phyloP scores from a whole-genome alignment of 2,329 filamentous ascomycete genomes.

The Cytospora paraplurivora region DNA sequence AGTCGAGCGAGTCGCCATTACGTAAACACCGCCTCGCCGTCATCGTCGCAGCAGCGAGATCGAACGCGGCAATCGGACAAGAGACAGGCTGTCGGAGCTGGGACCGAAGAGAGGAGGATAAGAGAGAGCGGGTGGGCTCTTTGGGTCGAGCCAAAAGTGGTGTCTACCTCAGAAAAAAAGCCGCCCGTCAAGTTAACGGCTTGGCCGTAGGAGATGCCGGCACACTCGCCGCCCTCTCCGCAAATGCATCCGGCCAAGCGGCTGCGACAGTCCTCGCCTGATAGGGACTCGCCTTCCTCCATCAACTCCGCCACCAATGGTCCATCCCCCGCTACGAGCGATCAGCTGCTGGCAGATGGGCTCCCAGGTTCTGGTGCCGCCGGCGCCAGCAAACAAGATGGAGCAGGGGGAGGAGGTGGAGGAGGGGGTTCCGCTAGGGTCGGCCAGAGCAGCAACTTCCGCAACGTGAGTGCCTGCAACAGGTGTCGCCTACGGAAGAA shows the following conservation, averaged over 20 bases:
- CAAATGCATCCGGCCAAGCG: conserved; percentile 58
- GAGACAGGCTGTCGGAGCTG: not conserved
- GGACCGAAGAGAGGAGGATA: not conserved
- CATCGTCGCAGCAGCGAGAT: not conserved
- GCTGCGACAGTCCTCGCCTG: conserved; percentile 56
- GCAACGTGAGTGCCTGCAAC: conserved; percentile 93
- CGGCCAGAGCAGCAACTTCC: conserved; percentile 68
- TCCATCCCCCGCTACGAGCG: conserved; percentile 39
- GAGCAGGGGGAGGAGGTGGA: conserved; percentile 36
- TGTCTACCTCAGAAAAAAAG: not conserved
- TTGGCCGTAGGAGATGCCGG: conserved; percentile 43
- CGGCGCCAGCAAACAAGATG: conserved; percentile 32
- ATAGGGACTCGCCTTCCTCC: conserved; percentile 46
- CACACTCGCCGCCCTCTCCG: conserved; percentile 52
- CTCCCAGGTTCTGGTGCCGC: conserved; percentile 34
- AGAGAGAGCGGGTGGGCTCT: no score
- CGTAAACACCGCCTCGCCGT: conserved; percentile 11
- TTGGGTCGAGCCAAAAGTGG: not conserved
- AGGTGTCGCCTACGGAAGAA: conserved; percentile 91
- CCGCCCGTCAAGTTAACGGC: not conserved
- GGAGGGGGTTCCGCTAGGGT: conserved; percentile 44
- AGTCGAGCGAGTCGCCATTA: conserved; percentile 11
- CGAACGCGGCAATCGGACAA: not conserved
- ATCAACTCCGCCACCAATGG: conserved; percentile 42
- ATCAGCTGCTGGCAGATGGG: conserved; percentile 32